Evolutionary conservation across 2,329 filamentous ascomycete species (phyloP).

Genomic region (Leptographium flavum): DNA sequence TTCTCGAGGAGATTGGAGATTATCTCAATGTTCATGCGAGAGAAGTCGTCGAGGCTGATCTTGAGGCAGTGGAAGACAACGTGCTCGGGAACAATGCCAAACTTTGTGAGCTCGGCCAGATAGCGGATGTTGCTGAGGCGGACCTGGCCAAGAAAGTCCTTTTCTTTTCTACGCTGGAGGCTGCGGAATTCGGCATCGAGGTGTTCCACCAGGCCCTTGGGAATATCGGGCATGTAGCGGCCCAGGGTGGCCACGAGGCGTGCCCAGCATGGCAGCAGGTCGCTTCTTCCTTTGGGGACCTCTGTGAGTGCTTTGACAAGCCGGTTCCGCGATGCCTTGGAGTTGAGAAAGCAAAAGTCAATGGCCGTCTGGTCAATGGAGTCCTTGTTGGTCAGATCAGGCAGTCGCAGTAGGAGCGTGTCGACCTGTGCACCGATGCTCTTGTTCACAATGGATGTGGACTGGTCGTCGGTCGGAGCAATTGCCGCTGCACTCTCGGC

Average conservation of each 20-base stretch:
- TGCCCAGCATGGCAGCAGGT: conserved; percentile 83
- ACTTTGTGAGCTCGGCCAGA: conserved; percentile 92
- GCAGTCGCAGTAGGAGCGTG: conserved; percentile 71
- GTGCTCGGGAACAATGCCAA: conserved; percentile 93
- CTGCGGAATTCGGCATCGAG: conserved; percentile 95
- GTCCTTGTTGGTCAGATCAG: conserved; percentile 84
- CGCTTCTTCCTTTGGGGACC: conserved; percentile 83
- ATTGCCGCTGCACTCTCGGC: conserved; percentile 19
- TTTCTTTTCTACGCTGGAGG: conserved; percentile 89
- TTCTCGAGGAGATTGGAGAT: conserved; percentile 94
- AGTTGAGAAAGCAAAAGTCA: conserved; percentile 97
- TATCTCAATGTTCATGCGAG: conserved; percentile 97
- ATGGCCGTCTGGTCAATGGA: conserved; percentile 82
- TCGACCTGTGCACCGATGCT: conserved; percentile 96
- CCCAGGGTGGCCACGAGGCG: conserved; percentile 84
- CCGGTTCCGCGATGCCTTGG: conserved; percentile 90
- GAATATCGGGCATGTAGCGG: conserved; percentile 88
- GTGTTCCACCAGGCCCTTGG: conserved; percentile 79
- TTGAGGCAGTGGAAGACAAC: conserved; percentile 98
- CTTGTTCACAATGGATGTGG: conserved; percentile 92
- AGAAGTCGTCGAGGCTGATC: conserved; percentile 94
- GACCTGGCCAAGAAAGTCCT: conserved; percentile 91
- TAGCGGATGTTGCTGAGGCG: conserved; percentile 94
- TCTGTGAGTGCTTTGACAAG: conserved; percentile 88
- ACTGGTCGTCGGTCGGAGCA: conserved; percentile 55